Evolutionary conservation across 495 filamentous ascomycete genomes (phyloP), one percentile per base, ranked within the genome.

Genomic region (Penicillium arizonense): DNA sequence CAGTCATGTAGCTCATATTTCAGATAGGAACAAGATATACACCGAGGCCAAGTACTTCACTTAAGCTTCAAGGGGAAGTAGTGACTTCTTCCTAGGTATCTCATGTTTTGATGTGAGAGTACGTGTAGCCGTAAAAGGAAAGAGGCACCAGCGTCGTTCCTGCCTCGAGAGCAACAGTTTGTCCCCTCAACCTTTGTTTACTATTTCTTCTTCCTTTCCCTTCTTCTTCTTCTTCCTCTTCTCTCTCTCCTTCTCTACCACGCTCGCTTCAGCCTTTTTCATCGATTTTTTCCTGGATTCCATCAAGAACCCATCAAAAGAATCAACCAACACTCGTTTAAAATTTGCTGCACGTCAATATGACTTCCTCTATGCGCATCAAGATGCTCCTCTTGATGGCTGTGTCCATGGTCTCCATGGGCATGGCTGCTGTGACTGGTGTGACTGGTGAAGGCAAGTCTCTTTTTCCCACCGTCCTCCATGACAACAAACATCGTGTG

Each of bases 341-440:
- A 3, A 3, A 34, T 20, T 16, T 3, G 3, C 11, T 7, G 23
- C 11, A 11, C 7, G 12, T 5, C 30, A 50, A 21, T 7, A 50
- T 50, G 48, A 39, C 21, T 20, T 21, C 38, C 26, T 35, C 13
- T 30, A 26, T 20, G n/a, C 38, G 38, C 35, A 23, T 50, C 30
- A 42, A 50, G 39, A 20, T 33, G 48, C 38, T 43, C 42, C 39
- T 50, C 28, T 32, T 35, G 20, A 24, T 50, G 38, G 30, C 43
- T 38, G 21, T 39, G 28, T 26, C 32, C 12, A 12, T 50, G 38
- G 48, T 35, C 38, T 33, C 39, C 32, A 36, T 41, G 37, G 48
- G 5, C 8, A 30, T 16, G 18, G 11, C 26, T 20, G 48, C 39
- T 21, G 30, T 16, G 3, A 30, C 35, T 33, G 47, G 36, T 50